A percentile compares a stretch with the other conserved stretches of the same genome.
These are phyloP conservation scores for cucumber (Cucumis sativus) DNA, from an alignment of 306 rosid genomes.

Conservation along the genomic window DNA sequence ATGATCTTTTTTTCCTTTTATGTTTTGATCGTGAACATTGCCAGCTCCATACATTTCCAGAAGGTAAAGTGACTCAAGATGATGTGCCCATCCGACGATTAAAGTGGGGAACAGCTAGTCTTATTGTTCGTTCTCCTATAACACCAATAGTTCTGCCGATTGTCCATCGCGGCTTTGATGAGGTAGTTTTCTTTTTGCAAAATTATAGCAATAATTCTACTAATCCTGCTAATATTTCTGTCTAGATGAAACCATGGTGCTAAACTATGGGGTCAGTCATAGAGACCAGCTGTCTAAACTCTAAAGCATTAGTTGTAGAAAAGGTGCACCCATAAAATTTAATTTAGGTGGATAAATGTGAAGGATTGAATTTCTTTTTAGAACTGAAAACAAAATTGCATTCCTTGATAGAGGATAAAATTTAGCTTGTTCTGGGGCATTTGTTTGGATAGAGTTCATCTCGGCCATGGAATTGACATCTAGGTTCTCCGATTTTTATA, in stretches of 20 bases:
- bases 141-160: slow-evolving; percentile 87
- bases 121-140: slow-evolving; percentile 66
- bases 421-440: neutral
- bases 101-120: slow-evolving; percentile 98
- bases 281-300: neutral
- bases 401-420: neutral
- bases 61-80: slow-evolving; percentile 76
- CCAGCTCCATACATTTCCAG: slow-evolving; percentile 92
- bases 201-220: neutral
- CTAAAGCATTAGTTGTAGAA: neutral
- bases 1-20: neutral
- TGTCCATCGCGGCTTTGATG: slow-evolving; percentile 65
- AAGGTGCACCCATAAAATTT: neutral
- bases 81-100: slow-evolving; percentile 65
- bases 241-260: neutral
- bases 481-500: neutral
- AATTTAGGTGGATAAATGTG: neutral
- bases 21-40: neutral
- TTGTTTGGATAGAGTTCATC: neutral
- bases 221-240: neutral
- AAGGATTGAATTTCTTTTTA: neutral
- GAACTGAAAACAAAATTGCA: neutral
- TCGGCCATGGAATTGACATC: neutral
- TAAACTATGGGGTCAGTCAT: neutral
- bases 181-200: slow-evolving; percentile 28